Evolutionary conservation across 768 basidiomycete genomes (phyloP).

Genomic region (Calvatia gigantea): DNA sequence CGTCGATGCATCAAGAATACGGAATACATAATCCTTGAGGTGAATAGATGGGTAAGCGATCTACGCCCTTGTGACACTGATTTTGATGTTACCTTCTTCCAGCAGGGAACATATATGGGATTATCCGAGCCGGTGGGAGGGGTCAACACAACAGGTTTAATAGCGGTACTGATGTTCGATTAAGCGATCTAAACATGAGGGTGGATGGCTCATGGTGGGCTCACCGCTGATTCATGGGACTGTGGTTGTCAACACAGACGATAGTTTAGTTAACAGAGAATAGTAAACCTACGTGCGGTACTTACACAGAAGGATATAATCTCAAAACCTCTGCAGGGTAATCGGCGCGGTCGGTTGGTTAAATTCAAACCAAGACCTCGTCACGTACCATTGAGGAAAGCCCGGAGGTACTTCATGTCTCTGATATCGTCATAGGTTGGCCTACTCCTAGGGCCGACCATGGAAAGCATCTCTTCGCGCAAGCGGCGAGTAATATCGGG

Average conservation of each 20-base stretch:
- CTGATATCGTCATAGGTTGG: slow-evolving; percentile 41
- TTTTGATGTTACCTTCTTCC: slow-evolving; percentile 16
- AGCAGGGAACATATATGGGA: slow-evolving; percentile 21
- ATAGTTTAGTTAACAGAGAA: background rate
- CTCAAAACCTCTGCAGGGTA: slow-evolving; percentile 10
- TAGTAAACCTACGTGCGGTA: background rate
- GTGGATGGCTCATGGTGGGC: background rate
- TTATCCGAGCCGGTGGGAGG: slow-evolving; percentile 10
- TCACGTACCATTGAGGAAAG: slow-evolving; percentile 22
- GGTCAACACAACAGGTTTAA: slow-evolving; percentile 16
- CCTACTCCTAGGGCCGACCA: slow-evolving; percentile 27
- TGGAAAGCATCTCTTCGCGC: slow-evolving; percentile 32
- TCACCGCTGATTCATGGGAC: slow-evolving; percentile 8
- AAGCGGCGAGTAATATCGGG: slow-evolving; percentile 31
- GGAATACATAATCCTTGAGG: slow-evolving; percentile 19
- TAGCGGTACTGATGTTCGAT: slow-evolving; percentile 10
- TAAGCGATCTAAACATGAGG: background rate
- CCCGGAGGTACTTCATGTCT: slow-evolving; percentile 32
- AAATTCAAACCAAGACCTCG: background rate
- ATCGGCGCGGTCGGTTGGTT: background rate
- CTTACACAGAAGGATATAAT: slow-evolving; percentile 17
- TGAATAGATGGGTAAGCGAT: background rate
- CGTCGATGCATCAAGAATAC: slow-evolving; percentile 39
- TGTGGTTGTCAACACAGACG: background rate
- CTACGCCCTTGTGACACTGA: background rate